These are phyloP conservation scores for Talaromyces sp. DNA, from an alignment of 2,329 filamentous ascomycete species.

Conservation along the genomic window DNA sequence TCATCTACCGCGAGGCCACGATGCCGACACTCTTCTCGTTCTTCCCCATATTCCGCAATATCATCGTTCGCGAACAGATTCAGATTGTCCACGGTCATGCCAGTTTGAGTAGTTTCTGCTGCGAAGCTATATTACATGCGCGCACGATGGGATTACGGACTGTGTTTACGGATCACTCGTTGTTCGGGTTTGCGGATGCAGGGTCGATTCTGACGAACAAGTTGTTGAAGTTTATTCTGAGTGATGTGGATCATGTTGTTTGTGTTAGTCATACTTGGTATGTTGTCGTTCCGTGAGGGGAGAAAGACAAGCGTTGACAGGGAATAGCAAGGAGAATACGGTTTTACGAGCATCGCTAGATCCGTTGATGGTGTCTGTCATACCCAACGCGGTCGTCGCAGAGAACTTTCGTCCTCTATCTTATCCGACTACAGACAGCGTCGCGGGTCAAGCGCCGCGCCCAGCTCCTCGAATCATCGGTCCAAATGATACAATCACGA, in stretches of 20 bases:
- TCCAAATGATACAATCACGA: constrained; percentile 84
- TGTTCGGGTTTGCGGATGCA: constrained; percentile 96
- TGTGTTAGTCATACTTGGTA: constrained; percentile 98
- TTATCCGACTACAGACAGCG: constrained; percentile 41
- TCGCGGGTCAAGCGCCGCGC: constrained; percentile 33
- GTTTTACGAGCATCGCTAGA: constrained; percentile 92
- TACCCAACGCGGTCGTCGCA: constrained; percentile 94
- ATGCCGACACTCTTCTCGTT: constrained; percentile 98
- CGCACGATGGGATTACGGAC: constrained; percentile 94
- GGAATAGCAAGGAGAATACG: constrained; percentile 86
- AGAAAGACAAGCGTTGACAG: not conserved
- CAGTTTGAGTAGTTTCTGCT: constrained; percentile 86
- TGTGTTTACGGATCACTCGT: constrained; percentile 94
- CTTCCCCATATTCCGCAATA: constrained; percentile 96
- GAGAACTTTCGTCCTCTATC: constrained; percentile 84
- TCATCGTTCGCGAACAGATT: constrained; percentile 88
- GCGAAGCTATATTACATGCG: constrained; percentile 91
- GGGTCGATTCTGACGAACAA: constrained; percentile 97
- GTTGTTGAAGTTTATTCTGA: constrained; percentile 89
- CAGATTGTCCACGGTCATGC: constrained; percentile 98
- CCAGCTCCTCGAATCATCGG: constrained; percentile 68
- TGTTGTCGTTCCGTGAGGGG: not conserved
- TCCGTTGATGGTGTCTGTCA: constrained; percentile 94
- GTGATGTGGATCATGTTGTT: constrained; percentile 96
- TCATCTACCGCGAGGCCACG: constrained; percentile 90